These are phyloP conservation scores for Vanrija sp. DNA, from an alignment of 1,284 basidiomycete species.

Conservation along the genomic window DNA sequence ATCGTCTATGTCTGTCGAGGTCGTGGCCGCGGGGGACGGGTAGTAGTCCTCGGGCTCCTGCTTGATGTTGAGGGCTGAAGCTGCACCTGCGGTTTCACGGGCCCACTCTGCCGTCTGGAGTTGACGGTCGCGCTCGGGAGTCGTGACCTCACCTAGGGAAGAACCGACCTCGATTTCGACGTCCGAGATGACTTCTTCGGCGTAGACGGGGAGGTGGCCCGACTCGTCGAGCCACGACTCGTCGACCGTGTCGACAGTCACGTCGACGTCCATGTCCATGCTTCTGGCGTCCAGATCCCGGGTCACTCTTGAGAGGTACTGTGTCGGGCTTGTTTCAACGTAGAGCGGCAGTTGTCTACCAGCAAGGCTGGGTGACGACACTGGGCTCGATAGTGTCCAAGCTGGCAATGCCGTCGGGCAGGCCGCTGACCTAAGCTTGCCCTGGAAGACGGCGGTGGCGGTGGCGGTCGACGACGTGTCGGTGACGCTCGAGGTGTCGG, in stretches of 20 bases:
- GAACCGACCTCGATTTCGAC: conserved; percentile 26
- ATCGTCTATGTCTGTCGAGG: conserved; percentile 18
- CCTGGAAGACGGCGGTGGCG: conserved; percentile 12
- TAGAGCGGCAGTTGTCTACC: conserved; percentile 10
- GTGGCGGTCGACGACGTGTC: conserved; percentile 24
- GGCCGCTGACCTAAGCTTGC: conserved; percentile 29
- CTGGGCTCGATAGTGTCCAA: conserved; percentile 36
- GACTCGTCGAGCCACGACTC: conserved; percentile 36
- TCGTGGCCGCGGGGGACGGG: conserved; percentile 33
- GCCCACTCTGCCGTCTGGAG: conserved; percentile 43
- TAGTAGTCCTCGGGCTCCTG: conserved; percentile 37
- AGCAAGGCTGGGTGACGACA: conserved; percentile 29
- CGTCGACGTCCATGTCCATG: conserved; percentile 28
- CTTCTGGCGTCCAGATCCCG: conserved; percentile 21
- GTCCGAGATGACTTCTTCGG: conserved; percentile 40
- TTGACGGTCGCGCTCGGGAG: conserved; percentile 38
- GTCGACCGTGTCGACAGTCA: conserved; percentile 24
- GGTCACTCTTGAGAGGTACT: conserved; percentile 17
- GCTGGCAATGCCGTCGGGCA: conserved; percentile 26
- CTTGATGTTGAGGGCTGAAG: conserved; percentile 30
- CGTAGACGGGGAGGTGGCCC: conserved; percentile 40
- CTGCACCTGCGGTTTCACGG: conserved; percentile 23
- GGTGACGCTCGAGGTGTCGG: conserved; percentile 26
- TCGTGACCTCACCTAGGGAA: conserved; percentile 29
- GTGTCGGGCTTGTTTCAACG: conserved; percentile 26